Evolutionary conservation across 179 eudicot genomes (phyloP).

Genomic region (Silene coronaria): DNA sequence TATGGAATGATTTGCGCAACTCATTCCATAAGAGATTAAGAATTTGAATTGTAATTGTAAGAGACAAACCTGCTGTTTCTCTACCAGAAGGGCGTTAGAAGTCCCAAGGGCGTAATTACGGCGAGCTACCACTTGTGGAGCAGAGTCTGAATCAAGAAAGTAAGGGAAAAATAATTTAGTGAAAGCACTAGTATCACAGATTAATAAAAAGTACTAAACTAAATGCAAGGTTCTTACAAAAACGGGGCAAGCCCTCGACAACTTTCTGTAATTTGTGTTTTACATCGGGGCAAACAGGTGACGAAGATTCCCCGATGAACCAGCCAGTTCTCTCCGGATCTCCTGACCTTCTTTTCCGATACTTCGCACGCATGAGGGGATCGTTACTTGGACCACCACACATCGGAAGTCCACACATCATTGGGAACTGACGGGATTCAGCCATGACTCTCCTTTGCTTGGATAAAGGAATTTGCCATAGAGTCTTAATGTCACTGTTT

Average conservation of each 20-base stretch:
- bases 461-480: conserved; percentile 2
- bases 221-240: conserved; percentile 6
- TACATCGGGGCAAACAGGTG: neutral
- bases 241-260: neutral
- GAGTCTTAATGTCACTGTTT: neutral
- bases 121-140: neutral
- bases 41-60: neutral
- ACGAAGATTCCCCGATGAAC: neutral
- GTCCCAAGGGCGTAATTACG: conserved; percentile 8
- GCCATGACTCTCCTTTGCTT: neutral
- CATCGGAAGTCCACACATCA: no score
- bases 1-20: neutral
- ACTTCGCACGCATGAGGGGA: neutral
- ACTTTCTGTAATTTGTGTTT: neutral
- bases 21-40: neutral
- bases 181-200: neutral
- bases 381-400: neutral
- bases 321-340: neutral
- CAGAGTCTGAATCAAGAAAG: conserved; percentile 8
- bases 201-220: no score
- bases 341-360: neutral
- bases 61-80: conserved; percentile 19
- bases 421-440: neutral
- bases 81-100: neutral
- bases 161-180: neutral